Percentiles rank a stretch among this genome's conserved stretches.
These are phyloP conservation scores for Trichoderma polysporum DNA, from an alignment of 2,329 filamentous ascomycete species.

Conservation along the genomic window DNA sequence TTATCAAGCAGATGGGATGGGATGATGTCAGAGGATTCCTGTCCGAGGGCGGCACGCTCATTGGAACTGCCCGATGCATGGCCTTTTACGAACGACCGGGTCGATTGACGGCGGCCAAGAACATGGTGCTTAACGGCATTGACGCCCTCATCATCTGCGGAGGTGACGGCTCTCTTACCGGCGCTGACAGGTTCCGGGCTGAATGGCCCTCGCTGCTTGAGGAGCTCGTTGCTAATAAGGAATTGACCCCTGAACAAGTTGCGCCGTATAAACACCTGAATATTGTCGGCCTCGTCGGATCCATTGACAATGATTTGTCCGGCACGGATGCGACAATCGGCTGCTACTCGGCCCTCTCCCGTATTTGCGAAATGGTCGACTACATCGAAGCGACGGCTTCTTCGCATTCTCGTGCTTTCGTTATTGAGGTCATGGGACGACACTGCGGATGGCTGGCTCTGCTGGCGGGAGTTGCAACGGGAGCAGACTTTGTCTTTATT, in stretches of 20 bases:
- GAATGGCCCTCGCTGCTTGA: slow-evolving; percentile 89
- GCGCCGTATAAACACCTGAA: slow-evolving; percentile 83
- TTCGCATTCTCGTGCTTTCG: slow-evolving; percentile 93
- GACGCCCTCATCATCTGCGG: slow-evolving; percentile 96
- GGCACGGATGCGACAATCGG: slow-evolving; percentile 97
- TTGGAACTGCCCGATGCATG: slow-evolving; percentile 92
- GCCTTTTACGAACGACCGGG: slow-evolving; percentile 87
- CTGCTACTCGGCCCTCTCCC: slow-evolving; percentile 87
- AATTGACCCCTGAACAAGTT: slow-evolving; percentile 70
- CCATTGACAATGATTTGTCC: slow-evolving; percentile 97
- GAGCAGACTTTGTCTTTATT: slow-evolving; percentile 95
- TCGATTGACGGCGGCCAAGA: slow-evolving; percentile 82
- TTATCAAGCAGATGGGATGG: slow-evolving; percentile 88
- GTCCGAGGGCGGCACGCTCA: slow-evolving; percentile 90
- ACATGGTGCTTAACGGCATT: slow-evolving; percentile 89
- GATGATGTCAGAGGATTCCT: slow-evolving; percentile 92
- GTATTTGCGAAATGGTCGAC: slow-evolving; percentile 95
- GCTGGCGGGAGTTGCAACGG: slow-evolving; percentile 92
- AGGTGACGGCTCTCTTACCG: slow-evolving; percentile 93
- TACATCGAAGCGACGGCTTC: slow-evolving; percentile 94
- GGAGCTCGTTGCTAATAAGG: slow-evolving; percentile 74
- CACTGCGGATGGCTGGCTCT: slow-evolving; percentile 97
- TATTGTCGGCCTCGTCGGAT: slow-evolving; percentile 93
- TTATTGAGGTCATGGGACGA: slow-evolving; percentile 97
- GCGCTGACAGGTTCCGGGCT: slow-evolving; percentile 85